phyloP scores from a whole-genome alignment of 1,284 basidiomycete genomes.

The Ustilago hordei region DNA sequence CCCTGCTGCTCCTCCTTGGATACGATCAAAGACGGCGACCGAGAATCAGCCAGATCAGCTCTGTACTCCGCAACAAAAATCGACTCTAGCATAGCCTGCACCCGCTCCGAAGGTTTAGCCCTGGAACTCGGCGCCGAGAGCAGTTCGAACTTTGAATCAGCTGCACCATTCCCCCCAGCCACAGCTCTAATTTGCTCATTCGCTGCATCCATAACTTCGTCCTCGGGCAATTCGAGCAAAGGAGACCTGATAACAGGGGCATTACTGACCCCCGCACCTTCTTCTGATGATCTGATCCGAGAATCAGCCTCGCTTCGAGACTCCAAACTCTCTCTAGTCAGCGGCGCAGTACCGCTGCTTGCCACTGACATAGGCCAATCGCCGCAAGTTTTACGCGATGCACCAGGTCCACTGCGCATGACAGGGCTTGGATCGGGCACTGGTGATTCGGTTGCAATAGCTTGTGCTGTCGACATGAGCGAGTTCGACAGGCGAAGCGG shows the following conservation, averaged over 20 bases:
- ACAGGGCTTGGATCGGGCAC: constrained; percentile 13
- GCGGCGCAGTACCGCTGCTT: constrained; percentile 26
- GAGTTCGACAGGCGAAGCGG: constrained; percentile 47
- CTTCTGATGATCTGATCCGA: constrained; percentile 20
- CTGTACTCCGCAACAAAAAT: constrained; percentile 46
- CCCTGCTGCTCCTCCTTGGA: constrained; percentile 12
- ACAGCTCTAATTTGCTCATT: not conserved
- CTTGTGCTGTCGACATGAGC: constrained; percentile 31
- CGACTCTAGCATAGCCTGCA: constrained; percentile 42
- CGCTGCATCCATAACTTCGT: constrained; percentile 13
- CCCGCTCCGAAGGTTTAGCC: constrained; percentile 34
- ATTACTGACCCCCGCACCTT: constrained; percentile 5
- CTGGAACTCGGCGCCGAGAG: constrained; percentile 9
- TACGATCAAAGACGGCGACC: constrained; percentile 16
- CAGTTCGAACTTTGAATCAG: constrained; percentile 28
- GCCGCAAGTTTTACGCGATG: constrained; percentile 25
- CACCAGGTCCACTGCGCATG: constrained; percentile 11
- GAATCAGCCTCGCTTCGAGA: constrained; percentile 19
- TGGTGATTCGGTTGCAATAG: constrained; percentile 22
- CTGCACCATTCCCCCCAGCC: not conserved
- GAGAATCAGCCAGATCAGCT: constrained; percentile 21
- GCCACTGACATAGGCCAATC: constrained; percentile 49
- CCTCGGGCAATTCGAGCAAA: constrained; percentile 30
- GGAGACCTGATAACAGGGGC: constrained; percentile 26
- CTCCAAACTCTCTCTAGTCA: constrained; percentile 25